phyloP scores from a whole-genome alignment of 331 rosid species.

The Malus hybrid region DNA sequence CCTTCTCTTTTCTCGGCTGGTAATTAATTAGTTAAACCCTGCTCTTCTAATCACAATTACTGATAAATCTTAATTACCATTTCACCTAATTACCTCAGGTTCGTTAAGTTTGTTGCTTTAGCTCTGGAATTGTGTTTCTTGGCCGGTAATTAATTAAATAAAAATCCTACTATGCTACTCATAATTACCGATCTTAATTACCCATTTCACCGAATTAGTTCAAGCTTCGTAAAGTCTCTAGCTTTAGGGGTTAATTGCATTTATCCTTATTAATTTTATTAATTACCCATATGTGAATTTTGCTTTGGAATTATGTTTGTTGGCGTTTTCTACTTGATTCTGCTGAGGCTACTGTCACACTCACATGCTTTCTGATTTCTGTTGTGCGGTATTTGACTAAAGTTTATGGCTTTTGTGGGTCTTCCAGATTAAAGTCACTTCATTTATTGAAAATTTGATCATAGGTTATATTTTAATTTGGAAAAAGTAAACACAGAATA shows the following conservation, averaged over 20 bases:
- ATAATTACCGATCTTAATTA: background rate
- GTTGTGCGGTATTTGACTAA: background rate
- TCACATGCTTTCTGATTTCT: too few relatives aligned
- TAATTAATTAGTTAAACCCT: conserved; percentile 7
- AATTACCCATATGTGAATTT: background rate
- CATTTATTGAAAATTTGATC: background rate
- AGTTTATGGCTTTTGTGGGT: conserved; percentile 11
- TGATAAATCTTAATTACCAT: background rate
- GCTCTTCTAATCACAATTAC: background rate
- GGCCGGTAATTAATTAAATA: conserved; percentile 58
- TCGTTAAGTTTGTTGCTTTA: background rate
- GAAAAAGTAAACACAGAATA: conserved; percentile 5
- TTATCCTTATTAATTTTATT: background rate
- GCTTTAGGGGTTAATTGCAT: background rate
- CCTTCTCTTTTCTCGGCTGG: conserved; percentile 97
- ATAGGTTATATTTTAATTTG: conserved; percentile 1
- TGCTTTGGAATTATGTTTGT: background rate
- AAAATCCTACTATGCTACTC: background rate
- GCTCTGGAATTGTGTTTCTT: background rate
- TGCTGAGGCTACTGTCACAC: background rate
- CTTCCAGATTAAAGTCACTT: background rate
- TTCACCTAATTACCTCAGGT: background rate
- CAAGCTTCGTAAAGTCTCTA: background rate
- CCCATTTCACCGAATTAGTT: background rate
- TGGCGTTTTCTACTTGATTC: background rate